phyloP scores from a whole-genome alignment of 2,329 filamentous ascomycete species.

The Colletotrichum scovillei region DNA sequence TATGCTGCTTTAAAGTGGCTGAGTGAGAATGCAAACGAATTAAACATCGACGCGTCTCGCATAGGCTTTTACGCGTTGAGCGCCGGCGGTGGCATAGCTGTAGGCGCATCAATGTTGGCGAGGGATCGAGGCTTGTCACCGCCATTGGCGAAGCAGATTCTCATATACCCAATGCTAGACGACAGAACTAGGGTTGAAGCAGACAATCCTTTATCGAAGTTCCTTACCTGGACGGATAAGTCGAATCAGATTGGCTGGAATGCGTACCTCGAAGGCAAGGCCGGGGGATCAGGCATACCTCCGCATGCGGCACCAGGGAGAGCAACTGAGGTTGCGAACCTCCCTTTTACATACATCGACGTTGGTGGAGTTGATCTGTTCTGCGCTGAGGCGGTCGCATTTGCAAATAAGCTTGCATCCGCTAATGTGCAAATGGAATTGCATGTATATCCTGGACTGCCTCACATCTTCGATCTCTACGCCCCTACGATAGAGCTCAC shows the following conservation, averaged over 20 bases:
- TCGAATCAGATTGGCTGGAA: slow-evolving; percentile 41
- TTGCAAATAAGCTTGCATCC: slow-evolving; percentile 44
- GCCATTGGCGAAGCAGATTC: slow-evolving; percentile 44
- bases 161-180: slow-evolving; percentile 49
- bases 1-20: slow-evolving; percentile 45
- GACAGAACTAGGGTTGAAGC: slow-evolving; percentile 39
- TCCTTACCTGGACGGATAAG: slow-evolving; percentile 37
- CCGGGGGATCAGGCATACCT: slow-evolving; percentile 24
- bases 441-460: slow-evolving; percentile 53
- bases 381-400: slow-evolving; percentile 46
- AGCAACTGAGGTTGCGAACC: slow-evolving; percentile 36
- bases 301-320: slow-evolving; percentile 40
- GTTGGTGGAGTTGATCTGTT: slow-evolving; percentile 53
- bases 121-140: slow-evolving; percentile 41
- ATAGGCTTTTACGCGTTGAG: slow-evolving; percentile 40
- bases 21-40: slow-evolving; percentile 35
- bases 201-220: slow-evolving; percentile 1
- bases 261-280: slow-evolving; percentile 35
- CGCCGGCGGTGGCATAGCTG: slow-evolving; percentile 38
- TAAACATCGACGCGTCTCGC: slow-evolving; percentile 37
- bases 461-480: slow-evolving; percentile 49
- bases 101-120: slow-evolving; percentile 52
- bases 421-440: slow-evolving; percentile 50
- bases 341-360: slow-evolving; percentile 53
- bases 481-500: slow-evolving; percentile 12